Evolutionary conservation across 2,329 filamentous ascomycete genomes (phyloP).

Genomic region (Elsinoe fawcettii): DNA sequence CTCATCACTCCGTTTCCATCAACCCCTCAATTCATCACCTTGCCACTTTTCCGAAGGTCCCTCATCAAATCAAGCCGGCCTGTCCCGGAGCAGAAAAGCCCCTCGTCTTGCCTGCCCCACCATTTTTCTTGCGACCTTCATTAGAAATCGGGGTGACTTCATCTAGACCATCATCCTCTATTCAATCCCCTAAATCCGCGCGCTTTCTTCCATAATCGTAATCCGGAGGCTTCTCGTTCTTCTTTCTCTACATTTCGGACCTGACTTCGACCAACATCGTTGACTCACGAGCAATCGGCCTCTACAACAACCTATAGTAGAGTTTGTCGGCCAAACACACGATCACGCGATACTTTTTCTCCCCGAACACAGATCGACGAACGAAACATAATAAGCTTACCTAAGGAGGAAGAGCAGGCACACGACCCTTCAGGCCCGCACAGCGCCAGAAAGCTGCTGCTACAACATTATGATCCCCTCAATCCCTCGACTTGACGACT

Average conservation of each 20-base stretch:
- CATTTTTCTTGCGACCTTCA: constrained; percentile 4
- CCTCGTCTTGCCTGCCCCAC: neutral
- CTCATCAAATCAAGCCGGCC: neutral
- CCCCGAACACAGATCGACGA: neutral
- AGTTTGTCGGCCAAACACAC: neutral
- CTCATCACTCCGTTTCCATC: neutral
- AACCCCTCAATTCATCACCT: neutral
- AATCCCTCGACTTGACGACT: constrained; percentile 56
- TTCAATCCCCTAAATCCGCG: neutral
- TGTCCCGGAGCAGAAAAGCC: neutral
- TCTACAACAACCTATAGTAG: neutral
- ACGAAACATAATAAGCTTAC: neutral
- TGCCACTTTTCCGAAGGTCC: neutral
- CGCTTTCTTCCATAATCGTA: neutral
- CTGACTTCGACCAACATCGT: too few relatives aligned
- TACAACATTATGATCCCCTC: constrained; percentile 33
- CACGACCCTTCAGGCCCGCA: neutral
- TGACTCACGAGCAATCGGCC: neutral
- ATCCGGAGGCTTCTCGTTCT: neutral
- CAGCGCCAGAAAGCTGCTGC: constrained; percentile 15
- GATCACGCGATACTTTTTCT: neutral
- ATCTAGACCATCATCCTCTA: neutral
- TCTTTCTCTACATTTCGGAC: neutral
- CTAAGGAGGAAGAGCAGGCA: neutral
- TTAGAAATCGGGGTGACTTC: constrained; percentile 11